Percentiles rank a stretch among this genome's conserved stretches.
phyloP scores from a whole-genome alignment of 106 monocot genomes.

The Xerophyta viscosa region DNA sequence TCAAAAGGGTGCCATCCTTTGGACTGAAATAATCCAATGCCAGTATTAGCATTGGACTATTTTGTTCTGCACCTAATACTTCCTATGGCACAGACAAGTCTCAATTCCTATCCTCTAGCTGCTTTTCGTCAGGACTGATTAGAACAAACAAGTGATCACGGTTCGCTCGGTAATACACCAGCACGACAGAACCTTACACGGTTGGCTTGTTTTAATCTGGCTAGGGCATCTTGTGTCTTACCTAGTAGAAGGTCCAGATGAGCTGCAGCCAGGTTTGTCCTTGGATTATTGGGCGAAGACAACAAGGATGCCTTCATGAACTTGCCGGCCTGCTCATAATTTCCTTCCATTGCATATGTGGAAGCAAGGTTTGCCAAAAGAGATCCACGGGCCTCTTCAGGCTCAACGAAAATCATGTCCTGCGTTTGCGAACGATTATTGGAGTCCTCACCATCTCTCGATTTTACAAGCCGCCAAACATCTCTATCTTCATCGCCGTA shows the following conservation, averaged over 20 bases:
- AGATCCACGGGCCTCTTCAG: slow-evolving; percentile 56
- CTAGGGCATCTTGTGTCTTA: slow-evolving; percentile 43
- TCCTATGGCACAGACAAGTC: too few relatives aligned
- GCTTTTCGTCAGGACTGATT: background rate
- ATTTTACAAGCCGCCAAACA: slow-evolving; percentile 27
- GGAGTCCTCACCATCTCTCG: slow-evolving; percentile 48
- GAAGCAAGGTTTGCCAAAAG: slow-evolving; percentile 45
- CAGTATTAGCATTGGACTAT: too few relatives aligned
- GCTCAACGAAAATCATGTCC: slow-evolving; percentile 6
- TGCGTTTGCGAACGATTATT: slow-evolving; percentile 8
- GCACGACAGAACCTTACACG: slow-evolving; percentile 20
- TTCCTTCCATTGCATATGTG: slow-evolving; percentile 47
- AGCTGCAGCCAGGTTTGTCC: slow-evolving; percentile 39
- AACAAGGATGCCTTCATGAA: slow-evolving; percentile 32
- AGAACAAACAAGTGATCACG: slow-evolving; percentile 1
- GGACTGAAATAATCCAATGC: too few relatives aligned
- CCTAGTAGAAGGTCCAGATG: slow-evolving; percentile 61
- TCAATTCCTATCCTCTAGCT: background rate
- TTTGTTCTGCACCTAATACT: too few relatives aligned
- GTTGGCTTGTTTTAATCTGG: slow-evolving; percentile 52
- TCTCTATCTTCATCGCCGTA: slow-evolving; percentile 55
- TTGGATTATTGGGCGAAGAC: slow-evolving; percentile 45
- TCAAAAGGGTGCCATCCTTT: too few relatives aligned
- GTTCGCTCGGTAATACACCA: background rate
- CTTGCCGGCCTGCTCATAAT: slow-evolving; percentile 47